phyloP scores from a whole-genome alignment of 805 yeast genomes.

The Wickerhamomyces ciferrii region DNA sequence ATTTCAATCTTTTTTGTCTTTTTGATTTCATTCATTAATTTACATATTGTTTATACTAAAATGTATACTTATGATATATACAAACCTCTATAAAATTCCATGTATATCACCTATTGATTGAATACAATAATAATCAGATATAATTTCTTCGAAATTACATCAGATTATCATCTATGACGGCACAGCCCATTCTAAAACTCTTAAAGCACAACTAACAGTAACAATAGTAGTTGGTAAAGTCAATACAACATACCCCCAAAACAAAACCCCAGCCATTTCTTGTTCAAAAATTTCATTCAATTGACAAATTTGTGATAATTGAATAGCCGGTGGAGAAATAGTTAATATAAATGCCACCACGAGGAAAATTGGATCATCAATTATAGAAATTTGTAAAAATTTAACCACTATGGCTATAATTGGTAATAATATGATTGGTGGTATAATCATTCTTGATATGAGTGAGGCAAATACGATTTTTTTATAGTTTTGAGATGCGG shows the following conservation, averaged over 20 bases:
- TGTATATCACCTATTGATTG: no score
- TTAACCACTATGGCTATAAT: slow-evolving; percentile 60
- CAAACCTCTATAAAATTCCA: not conserved
- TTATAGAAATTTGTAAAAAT: slow-evolving; percentile 56
- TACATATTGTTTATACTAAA: no score
- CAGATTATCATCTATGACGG: not conserved
- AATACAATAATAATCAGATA: no score
- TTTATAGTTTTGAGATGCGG: slow-evolving; percentile 56
- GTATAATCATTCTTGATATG: slow-evolving; percentile 72
- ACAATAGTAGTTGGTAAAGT: slow-evolving; percentile 73
- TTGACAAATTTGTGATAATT: slow-evolving; percentile 75
- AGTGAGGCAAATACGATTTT: slow-evolving; percentile 65
- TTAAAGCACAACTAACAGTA: slow-evolving; percentile 62
- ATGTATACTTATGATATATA: not conserved
- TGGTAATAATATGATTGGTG: slow-evolving; percentile 65
- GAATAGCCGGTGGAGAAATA: slow-evolving; percentile 81
- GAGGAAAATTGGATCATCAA: slow-evolving; percentile 78
- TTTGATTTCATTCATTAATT: no score
- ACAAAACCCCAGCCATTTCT: slow-evolving; percentile 78
- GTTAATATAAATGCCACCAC: slow-evolving; percentile 73
- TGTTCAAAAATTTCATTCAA: slow-evolving; percentile 69
- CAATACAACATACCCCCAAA: slow-evolving; percentile 76
- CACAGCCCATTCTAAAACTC: slow-evolving; percentile 35
- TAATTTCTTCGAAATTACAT: no score
- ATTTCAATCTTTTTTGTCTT: no score